phyloP scores from a whole-genome alignment of 225 moss, liverwort and hornwort genomes.

The Sphagnum contortum region DNA sequence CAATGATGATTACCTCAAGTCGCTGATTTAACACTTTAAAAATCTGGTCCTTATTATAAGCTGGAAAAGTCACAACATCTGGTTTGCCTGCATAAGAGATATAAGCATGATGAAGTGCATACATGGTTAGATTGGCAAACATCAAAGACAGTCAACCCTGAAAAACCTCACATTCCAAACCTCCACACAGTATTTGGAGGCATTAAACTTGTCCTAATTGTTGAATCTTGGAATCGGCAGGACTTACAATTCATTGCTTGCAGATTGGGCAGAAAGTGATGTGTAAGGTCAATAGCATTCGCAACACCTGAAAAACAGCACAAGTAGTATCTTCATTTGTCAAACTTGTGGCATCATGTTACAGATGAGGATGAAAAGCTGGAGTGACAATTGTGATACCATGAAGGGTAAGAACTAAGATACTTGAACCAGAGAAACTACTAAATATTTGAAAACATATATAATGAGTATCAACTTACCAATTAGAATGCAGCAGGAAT shows the following conservation, averaged over 20 bases:
- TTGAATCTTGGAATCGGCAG: too few relatives aligned
- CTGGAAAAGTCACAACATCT: slow-evolving; percentile 77
- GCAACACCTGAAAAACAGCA: slow-evolving; percentile 51
- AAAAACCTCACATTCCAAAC: too few relatives aligned
- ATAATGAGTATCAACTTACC: slow-evolving; percentile 17
- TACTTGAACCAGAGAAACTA: too few relatives aligned
- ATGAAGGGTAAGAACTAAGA: too few relatives aligned
- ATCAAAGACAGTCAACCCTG: too few relatives aligned
- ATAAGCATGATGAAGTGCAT: neutral
- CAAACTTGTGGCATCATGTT: too few relatives aligned
- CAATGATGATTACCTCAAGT: slow-evolving; percentile 34
- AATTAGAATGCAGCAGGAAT: slow-evolving; percentile 72
- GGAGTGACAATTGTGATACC: too few relatives aligned
- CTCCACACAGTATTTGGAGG: too few relatives aligned
- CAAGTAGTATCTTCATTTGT: neutral
- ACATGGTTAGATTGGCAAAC: neutral
- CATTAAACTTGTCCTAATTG: too few relatives aligned
- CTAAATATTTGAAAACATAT: too few relatives aligned
- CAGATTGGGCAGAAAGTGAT: slow-evolving; percentile 75
- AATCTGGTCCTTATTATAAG: slow-evolving; percentile 89
- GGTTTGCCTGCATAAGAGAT: slow-evolving; percentile 54
- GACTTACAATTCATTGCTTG: slow-evolving; percentile 67
- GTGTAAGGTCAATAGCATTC: slow-evolving; percentile 89
- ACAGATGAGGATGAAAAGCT: too few relatives aligned
- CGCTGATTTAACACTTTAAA: slow-evolving; percentile 61